Evolutionary conservation across 495 filamentous ascomycete species (phyloP).

Genomic region (Staphylotrichum tortipilum): DNA sequence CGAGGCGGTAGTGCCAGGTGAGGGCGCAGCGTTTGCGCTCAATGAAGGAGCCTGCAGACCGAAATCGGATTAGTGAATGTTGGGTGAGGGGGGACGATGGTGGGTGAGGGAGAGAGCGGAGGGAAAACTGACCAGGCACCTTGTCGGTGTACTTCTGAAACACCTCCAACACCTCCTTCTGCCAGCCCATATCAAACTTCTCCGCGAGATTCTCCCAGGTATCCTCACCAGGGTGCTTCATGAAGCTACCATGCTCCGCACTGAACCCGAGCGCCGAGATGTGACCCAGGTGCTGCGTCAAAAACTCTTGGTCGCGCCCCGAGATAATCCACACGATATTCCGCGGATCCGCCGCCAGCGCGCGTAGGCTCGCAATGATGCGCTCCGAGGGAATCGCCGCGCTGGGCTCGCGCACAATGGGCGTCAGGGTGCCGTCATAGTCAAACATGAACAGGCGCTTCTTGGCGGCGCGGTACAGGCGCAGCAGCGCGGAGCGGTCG

Average conservation of each 20-base stretch:
- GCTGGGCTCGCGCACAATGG: slow-evolving; percentile 82
- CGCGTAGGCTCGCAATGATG: slow-evolving; percentile 67
- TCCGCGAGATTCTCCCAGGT: slow-evolving; percentile 84
- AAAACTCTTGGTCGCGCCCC: slow-evolving; percentile 80
- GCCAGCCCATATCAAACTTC: slow-evolving; percentile 80
- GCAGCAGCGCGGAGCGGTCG: slow-evolving; percentile 59
- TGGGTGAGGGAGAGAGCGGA: background rate
- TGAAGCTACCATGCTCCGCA: slow-evolving; percentile 93
- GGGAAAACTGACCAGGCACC: slow-evolving; percentile 51
- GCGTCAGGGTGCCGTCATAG: slow-evolving; percentile 96
- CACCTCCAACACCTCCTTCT: slow-evolving; percentile 64
- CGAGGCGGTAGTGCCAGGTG: slow-evolving; percentile 93
- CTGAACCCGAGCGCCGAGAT: slow-evolving; percentile 77
- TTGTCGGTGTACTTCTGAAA: slow-evolving; percentile 80
- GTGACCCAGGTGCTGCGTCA: slow-evolving; percentile 79
- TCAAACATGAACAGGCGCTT: slow-evolving; percentile 94
- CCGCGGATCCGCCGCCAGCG: slow-evolving; percentile 63
- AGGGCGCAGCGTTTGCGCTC: slow-evolving; percentile 86
- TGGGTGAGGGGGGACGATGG: no score
- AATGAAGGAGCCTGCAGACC: slow-evolving; percentile 66
- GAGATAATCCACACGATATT: slow-evolving; percentile 98
- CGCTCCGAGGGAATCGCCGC: slow-evolving; percentile 79
- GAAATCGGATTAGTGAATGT: no score
- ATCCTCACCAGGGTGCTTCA: slow-evolving; percentile 60
- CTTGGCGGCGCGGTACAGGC: slow-evolving; percentile 58